Evolutionary conservation across 2,329 filamentous ascomycete genomes (phyloP), one percentile per base, ranked within the genome.

Genomic region (Cladosporium sp.): DNA sequence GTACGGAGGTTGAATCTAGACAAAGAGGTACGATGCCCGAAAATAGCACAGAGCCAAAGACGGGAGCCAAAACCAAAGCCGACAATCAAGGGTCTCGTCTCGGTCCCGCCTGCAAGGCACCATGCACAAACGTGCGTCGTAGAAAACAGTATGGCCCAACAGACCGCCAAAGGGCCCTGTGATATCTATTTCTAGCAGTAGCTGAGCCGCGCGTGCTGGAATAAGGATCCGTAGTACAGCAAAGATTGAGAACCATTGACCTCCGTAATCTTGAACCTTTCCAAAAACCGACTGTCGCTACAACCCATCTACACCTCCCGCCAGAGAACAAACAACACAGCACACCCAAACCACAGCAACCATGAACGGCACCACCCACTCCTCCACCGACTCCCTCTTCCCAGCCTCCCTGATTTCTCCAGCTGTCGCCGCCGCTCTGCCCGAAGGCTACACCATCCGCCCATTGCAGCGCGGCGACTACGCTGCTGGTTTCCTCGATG

Each of bases 401-500:
- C 85, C 89, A 65, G 76, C 85, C 68, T 81, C 87, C 67, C 89
- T 97, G 74, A 89, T 98, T 78, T 92, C 92, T 26, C 87, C 91
- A 23, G 82, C 86, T 63, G 91, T 97, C 71, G 81, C 87, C 67
- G 82, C 88, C 48, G 84, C 83, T 21, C 88, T 98, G 0, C 94
- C 95, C 51, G 82, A 89, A 71, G 89, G 90, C 73, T 98, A 98
- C 83, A 87, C 84, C 30, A 86, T 96, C 75, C 92, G 95, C 28
- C 88, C 94, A 0, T 84, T 98, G 58, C 87, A 89, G 72, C 87
- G 87, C 71, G 85, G 84, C 72, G 95, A 99, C 80, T 97, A 89
- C 80, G 81, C 86, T 65, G 85, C 84, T 36, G 93, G 93, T 68
- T 97, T 97, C 79, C 88, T 99, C 72, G 92, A 97, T 75, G 94